Evolutionary conservation across 2,329 filamentous ascomycete species (phyloP), one percentile per base, ranked within the genome.

Genomic region (Cytospora piceicola): DNA sequence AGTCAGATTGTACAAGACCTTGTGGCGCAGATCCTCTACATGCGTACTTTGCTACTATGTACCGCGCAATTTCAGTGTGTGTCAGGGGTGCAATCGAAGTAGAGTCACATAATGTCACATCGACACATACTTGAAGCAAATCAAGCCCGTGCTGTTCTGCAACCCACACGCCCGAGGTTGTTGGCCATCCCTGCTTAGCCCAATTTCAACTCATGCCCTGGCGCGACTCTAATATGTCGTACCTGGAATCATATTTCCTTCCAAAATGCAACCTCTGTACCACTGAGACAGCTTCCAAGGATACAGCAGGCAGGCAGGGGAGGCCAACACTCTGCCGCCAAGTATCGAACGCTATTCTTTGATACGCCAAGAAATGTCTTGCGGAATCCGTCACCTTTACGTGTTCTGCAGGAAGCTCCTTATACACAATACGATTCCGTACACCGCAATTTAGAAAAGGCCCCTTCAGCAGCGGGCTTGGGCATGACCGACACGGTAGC

Each of bases 201-300:
- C 56, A 58, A 63, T 61, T 60, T 66, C 66, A 66, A 63, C 42
- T 55, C 61, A 58, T 42, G 42, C 57, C 57, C 59, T 57, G 36
- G 63, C 55, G 64, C 63, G 63, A 46, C 59, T 58, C 66, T 66
- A 67, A 17, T n/a, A n/a, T 42, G 20, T 4, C 1, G 66, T 49
- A 67, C 65, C 63, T 63, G 49, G 49, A 63, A 66, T 46, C 54
- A 57, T 56, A 59, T 58, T 67, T 58, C 63, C 58, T 62, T 32
- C 22, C 34, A 36, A 36, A 36, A 36, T 12, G 12, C 34, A 63
- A 49, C 49, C 36, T 57, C 63, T 59, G 65, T 59, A 66, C 58
- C 58, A 57, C 39, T n/a, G 32, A 22, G 5, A 61, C 53, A 51
- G 63, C 36, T 53, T 52, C n/a, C 46, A 53, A 42, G 56, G 46